Evolutionary conservation across 345 rosid species (phyloP), one percentile per base, ranked within the genome.

Genomic region (Schrenkiella parvula): DNA sequence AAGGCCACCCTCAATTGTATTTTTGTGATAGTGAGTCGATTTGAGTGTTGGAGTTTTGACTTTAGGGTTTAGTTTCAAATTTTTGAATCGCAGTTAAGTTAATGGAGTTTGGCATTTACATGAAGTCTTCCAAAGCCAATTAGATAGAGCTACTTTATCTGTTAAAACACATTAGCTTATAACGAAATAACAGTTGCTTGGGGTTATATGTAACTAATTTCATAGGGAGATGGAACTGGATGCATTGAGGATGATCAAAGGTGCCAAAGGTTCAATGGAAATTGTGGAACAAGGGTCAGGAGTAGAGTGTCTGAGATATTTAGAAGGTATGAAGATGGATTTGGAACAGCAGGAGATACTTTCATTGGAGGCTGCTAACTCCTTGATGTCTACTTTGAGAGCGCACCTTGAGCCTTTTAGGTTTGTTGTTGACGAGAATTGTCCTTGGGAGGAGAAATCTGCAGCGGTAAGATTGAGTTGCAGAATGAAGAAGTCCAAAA

Each of bases 361-460:
- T 64, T 89, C 96, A 15, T 68, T 84, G 42, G 86, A 82, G 62
- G 97, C 92, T 29, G 89, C 91, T 7, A 84, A 79, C 72, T 69
- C 87, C 66, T 68, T 93, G 81, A 86, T 87, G 88, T 77, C 57
- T 55, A 91, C 80, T 34, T 75, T 91, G 42, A 79, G 86, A 78
- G 85, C 85, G 68, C 88, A 85, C 83, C 79, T 93, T 51, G 91
- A 84, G 80, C 95, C 92, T 2, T 88, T 89, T 76, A 81, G 76
- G 74, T 80, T 66, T 74, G 55, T 82, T 47, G 72, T 78, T 22
- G 85, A 84, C 34, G 89, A 82, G 75, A 74, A 70, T 2, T 71
- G 54, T 61, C 88, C 90, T 0, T 91, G 98, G 97, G 95, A 93
- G 79, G 98, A 91, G 85, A 93, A 83, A 73, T 88, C 98, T 4